Evolutionary conservation across 495 filamentous ascomycete species (phyloP), one percentile per base, ranked within the genome.

Genomic region (Cercophora samala): DNA sequence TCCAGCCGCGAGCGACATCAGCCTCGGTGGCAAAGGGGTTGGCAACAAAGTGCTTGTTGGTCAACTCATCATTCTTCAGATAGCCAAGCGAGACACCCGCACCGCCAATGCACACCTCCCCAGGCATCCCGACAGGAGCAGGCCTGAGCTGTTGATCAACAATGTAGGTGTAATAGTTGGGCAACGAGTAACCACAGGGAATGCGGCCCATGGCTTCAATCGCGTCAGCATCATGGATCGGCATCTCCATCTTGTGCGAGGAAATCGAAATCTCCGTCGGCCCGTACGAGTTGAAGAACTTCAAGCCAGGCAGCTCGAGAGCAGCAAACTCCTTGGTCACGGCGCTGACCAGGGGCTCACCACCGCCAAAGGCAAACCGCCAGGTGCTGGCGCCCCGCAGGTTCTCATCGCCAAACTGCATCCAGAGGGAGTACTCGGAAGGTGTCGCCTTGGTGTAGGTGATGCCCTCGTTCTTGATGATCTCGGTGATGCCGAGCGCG

Each of bases 81-180:
- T 82, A 82, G 51, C 76, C 80, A 2, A 70, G 66, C 4, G 80
- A 74, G 22, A 82, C 68, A 29, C 76, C 72, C 18, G 64, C 70
- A 18, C 80, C 80, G 23, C 76, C 80, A 26, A 82, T 76, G 29
- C 72, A 81, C 26, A 82, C 72, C 70, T 82, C 80, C 5, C 80
- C 80, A 6, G 60, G 54, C 23, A 22, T 54, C 5, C 73, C 73
- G 8, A 68, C 23, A 2, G 73, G 68, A 55, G 70, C 69, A 0
- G 68, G 73, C 15, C 53, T 54, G 17, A 72, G n/a, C 46, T 73
- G 54, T 1, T 21, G 21, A 29, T 79, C 75, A 23, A 93, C 76
- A 46, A 93, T 87, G 73, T 86, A 91, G 26, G 26, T 29, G 3
- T 29, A 29, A 29, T 29, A 29, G 26, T 29, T 29, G 26, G 26